phyloP scores from a whole-genome alignment of 2,329 filamentous ascomycete species.

The Neodidymelliopsis sp. region DNA sequence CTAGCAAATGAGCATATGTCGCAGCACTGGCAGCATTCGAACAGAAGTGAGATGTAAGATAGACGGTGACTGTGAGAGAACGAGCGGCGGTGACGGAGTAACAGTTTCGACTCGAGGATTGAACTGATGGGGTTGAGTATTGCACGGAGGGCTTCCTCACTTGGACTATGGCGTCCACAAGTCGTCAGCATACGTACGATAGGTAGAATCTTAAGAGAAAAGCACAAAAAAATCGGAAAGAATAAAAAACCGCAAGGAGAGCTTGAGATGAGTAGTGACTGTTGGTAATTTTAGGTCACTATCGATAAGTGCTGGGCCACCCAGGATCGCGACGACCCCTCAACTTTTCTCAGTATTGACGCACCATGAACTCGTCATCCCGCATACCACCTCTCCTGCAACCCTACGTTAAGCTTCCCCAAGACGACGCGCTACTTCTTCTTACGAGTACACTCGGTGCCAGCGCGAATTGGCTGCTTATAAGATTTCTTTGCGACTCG shows the following conservation, averaged over 20 bases:
- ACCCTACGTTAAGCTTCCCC: constrained; percentile 67
- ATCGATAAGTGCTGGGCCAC: constrained; percentile 10
- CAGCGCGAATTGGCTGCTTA: constrained; percentile 62
- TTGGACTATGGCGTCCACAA: not conserved
- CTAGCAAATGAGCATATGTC: not conserved
- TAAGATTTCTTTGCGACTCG: constrained; percentile 60
- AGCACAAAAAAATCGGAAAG: constrained; percentile 20
- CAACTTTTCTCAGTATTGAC: constrained; percentile 15
- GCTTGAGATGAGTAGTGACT: not conserved
- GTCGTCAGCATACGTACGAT: not conserved
- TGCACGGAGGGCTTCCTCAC: not conserved
- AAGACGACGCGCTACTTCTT: constrained; percentile 67
- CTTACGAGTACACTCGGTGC: constrained; percentile 69
- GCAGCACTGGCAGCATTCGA: not conserved
- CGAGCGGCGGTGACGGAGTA: too few relatives aligned
- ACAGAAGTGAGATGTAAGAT: not conserved
- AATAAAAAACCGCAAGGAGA: constrained; percentile 6
- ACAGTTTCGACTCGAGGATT: too few relatives aligned
- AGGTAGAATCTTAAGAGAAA: constrained; percentile 9
- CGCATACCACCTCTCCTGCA: constrained; percentile 70
- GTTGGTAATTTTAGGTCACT: too few relatives aligned
- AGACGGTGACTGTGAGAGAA: not conserved
- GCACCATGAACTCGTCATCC: constrained; percentile 51
- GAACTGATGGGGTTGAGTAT: not conserved
- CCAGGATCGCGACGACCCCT: constrained; percentile 4